Evolutionary conservation across 495 filamentous ascomycete species (phyloP).

Genomic region (Glarea lozoyensis): DNA sequence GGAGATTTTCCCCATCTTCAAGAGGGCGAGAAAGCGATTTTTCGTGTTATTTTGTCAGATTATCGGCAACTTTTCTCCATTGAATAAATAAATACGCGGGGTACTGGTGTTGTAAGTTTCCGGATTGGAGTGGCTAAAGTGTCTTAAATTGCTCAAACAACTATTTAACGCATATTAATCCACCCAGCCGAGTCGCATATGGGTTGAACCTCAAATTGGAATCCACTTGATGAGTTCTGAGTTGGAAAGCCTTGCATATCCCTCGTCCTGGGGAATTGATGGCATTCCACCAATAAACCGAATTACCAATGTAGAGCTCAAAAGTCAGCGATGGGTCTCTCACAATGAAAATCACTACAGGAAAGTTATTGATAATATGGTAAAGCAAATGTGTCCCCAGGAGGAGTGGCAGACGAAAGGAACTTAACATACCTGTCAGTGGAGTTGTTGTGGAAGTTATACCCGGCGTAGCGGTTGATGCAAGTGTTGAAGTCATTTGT

Average conservation of each 20-base stretch:
- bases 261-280: constrained; percentile 3
- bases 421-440: constrained; percentile 10
- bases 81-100: too few relatives aligned
- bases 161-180: constrained; percentile 1
- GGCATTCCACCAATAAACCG: constrained; percentile 1
- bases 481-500: constrained; percentile 9
- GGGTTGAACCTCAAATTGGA: constrained; percentile 3
- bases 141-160: background rate
- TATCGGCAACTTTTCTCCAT: too few relatives aligned
- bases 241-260: constrained; percentile 1
- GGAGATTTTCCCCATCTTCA: too few relatives aligned
- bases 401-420: constrained; percentile 8
- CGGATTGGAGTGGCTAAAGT: too few relatives aligned
- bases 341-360: constrained; percentile 10
- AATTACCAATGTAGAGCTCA: constrained; percentile 6
- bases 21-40: too few relatives aligned
- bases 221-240: constrained; percentile 4
- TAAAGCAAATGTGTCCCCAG: constrained; percentile 6
- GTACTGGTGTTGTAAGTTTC: too few relatives aligned
- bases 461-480: constrained; percentile 8
- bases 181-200: constrained; percentile 4
- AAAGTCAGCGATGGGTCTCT: constrained; percentile 10
- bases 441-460: constrained; percentile 9
- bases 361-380: constrained; percentile 10
- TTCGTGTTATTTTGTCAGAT: too few relatives aligned